Base-by-base conservation (phyloP, 139 green algal species). In the Micractinium conductrix region DNA sequence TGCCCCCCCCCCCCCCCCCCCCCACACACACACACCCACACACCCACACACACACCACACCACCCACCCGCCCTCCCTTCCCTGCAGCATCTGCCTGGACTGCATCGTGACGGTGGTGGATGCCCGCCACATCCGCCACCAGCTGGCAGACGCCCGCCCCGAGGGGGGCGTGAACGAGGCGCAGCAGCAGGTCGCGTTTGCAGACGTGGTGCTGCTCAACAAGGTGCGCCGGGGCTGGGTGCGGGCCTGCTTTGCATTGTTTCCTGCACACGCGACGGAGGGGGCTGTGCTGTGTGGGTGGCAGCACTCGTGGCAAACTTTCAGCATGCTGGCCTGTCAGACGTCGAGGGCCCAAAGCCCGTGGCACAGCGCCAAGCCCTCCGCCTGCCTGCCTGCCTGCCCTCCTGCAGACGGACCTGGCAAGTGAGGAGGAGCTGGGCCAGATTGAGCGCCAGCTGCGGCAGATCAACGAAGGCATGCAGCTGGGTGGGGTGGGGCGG, bases 21-120 rank as follows among this genome's bases (percentile, higher is more conserved):
- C n/a, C n/a, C n/a, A n/a, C n/a, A n/a, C n/a, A n/a, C n/a, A n/a
- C n/a, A n/a, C n/a, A n/a, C n/a, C n/a, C n/a, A n/a, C n/a, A n/a
- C n/a, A n/a, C n/a, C n/a, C n/a, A n/a, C n/a, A n/a, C n/a, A n/a
- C n/a, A n/a, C n/a, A n/a, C n/a, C n/a, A n/a, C n/a, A n/a, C n/a
- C n/a, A n/a, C n/a, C n/a, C n/a, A n/a, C n/a, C n/a, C n/a, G n/a
- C n/a, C n/a, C n/a, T n/a, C n/a, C n/a, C 2, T 21, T 14, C 48
- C 22, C 48, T 26, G 88, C 42, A 84, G 83, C 40, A 85, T 97
- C 1, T 86, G 84, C 53, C 88, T 98, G 45, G 96, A 98, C 86
- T 87, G 85, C 30, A 92, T 98, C n/a, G 91, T 98, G 62, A 95
- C 94, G 8, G 95, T 98, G 21, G 95, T 96, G 65, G 96, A 98